Conservation (phyloP, 176 grass and related monocot genomes). For the Bolboschoenus planiculmis region DNA sequence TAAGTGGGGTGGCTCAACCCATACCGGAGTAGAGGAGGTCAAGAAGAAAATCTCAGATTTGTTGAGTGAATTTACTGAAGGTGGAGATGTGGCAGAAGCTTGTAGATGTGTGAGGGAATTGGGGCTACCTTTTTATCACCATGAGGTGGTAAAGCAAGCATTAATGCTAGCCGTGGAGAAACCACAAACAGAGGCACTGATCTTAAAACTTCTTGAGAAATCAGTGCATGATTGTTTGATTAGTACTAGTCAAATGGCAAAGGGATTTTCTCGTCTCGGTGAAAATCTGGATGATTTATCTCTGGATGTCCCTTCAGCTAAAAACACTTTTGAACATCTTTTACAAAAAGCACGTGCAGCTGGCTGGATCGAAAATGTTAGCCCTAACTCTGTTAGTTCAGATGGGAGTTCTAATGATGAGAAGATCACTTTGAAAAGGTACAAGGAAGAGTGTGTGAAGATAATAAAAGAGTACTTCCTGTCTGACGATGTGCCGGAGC, state of each 20-base stretch:
- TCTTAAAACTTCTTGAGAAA: constrained; percentile 62
- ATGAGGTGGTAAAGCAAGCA: constrained; percentile 86
- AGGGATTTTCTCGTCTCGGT: constrained; percentile 59
- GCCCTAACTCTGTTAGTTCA: constrained; percentile 16
- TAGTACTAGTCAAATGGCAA: constrained; percentile 73
- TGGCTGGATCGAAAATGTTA: constrained; percentile 61
- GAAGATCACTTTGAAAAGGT: constrained; percentile 43
- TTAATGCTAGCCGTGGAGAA: constrained; percentile 62
- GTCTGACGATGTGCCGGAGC: constrained; percentile 67
- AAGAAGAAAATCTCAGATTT: constrained; percentile 63
- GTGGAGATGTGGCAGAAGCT: constrained; percentile 57
- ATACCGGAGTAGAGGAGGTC: constrained; percentile 61
- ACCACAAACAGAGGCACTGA: constrained; percentile 29
- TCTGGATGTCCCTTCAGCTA: constrained; percentile 72
- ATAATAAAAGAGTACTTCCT: constrained; percentile 89
- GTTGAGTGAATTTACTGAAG: constrained; percentile 55
- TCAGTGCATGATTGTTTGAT: constrained; percentile 55
- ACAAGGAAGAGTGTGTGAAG: constrained; percentile 62
- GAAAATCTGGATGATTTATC: constrained; percentile 67
- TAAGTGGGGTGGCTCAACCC: constrained; percentile 66
- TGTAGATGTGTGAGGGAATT: constrained; percentile 81
- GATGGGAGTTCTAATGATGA: constrained; percentile 28
- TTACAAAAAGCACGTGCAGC: constrained; percentile 49
- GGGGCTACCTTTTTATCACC: constrained; percentile 69
- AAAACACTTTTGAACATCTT: constrained; percentile 44